These are phyloP conservation scores for Pseudogymnoascus sp. DNA, from an alignment of 2,329 filamentous ascomycete species.

Conservation along the genomic window DNA sequence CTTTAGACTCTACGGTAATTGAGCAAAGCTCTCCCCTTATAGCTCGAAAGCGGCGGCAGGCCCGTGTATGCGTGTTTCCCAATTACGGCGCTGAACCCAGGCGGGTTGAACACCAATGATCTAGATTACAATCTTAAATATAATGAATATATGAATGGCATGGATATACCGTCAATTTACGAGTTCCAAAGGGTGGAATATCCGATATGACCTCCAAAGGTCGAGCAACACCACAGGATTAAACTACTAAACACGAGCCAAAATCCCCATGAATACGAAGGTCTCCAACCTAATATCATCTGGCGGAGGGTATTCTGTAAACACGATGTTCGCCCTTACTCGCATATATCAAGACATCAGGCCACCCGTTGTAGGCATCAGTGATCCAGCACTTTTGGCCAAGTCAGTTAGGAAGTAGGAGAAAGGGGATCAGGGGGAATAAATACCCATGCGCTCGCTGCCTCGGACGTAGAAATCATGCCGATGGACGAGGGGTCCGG, in stretches of 20 bases:
- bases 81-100: too few relatives aligned
- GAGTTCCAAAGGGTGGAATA: too few relatives aligned
- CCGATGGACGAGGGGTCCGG: conserved; percentile 33
- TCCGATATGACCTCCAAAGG: too few relatives aligned
- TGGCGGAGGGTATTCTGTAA: not conserved
- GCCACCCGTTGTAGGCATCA: conserved; percentile 31
- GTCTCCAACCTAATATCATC: not conserved
- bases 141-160: too few relatives aligned
- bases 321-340: not conserved
- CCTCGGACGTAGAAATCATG: conserved; percentile 49
- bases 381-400: conserved; percentile 47
- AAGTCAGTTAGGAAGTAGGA: not conserved
- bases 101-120: too few relatives aligned
- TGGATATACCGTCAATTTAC: too few relatives aligned
- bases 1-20: not conserved
- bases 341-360: not conserved
- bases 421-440: conserved; percentile 33
- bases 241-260: too few relatives aligned
- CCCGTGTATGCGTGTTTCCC: not conserved
- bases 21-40: not conserved
- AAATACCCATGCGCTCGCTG: conserved; percentile 54
- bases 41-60: not conserved
- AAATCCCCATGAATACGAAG: not conserved
- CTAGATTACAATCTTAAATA: too few relatives aligned
- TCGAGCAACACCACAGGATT: too few relatives aligned